Base-by-base conservation (phyloP, 805 yeast genomes). In the Zygosaccharomyces siamensis region DNA sequence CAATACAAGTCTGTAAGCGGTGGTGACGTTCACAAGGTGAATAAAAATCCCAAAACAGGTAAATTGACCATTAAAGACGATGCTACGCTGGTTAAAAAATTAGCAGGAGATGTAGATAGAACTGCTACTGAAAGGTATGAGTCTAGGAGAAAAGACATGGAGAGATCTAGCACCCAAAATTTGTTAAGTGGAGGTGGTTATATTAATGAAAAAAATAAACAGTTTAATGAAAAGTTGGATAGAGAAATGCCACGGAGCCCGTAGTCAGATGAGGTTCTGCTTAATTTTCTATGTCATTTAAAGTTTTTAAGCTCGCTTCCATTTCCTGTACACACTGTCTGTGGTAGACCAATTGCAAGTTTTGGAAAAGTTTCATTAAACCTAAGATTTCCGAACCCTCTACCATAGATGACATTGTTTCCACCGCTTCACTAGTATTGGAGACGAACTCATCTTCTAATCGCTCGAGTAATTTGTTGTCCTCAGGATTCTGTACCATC, bases 371-470 rank as follows among this genome's bases (percentile, higher is more conserved):
- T 60, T 82, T 82, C 55, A 86, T 71, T 57, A 86, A 69, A 50
- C 77, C 75, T 42, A 86, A 73, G 47, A 81, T 72, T 64, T 83
- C 85, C 8, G 80, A 73, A 21, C 90, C 88, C 52, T 77, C 79
- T 55, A 86, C 79, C 48, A 86, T 72, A 55, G 76, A 79, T 65
- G 84, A 81, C 93, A 86, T 85, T 46, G 81, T 80, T 57, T 80
- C 78, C n/a, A 85, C 93, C 0, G 95, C 93, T 24, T 76, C 71
- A 49, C 85, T 84, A 3, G 89, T 86, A 23, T 89, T 87, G 56
- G 82, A 78, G 31, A 86, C 93, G 55, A 86, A 77, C 53, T 84
- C 92, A 62, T 86, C 95, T 66, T 86, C 95, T 55, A 81, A 74
- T 37, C 71, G 72, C 46, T 79, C 85, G 18, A 80, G 64, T 39